Evolutionary conservation across 2,329 filamentous ascomycete genomes (phyloP), one percentile per base, ranked within the genome.

Genomic region (Colletotrichum spinosum): DNA sequence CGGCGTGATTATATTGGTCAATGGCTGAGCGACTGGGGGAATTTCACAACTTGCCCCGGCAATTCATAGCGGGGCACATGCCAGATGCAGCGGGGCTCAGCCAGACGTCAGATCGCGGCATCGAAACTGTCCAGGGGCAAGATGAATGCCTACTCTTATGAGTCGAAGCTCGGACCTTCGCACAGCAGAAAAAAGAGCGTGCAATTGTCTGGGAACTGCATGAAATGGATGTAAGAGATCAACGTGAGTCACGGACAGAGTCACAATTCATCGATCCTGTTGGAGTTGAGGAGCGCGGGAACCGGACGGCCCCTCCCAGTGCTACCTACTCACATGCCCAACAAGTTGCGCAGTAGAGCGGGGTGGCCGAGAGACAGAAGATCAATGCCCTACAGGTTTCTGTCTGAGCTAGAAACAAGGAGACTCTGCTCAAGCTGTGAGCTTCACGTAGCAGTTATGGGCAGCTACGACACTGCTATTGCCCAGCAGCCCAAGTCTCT

Each of bases 91-190:
- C 52, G 63, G 63, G 63, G 52, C 48, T 55, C 42, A 13, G 34
- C 45, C 56, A 55, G 25, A 65, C 46, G 62, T 65, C 62, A 65
- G 62, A 65, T 65, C 62, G 62, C 46, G 61, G n/a, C 39, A 39
- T 57, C 46, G 35, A 25, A 25, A 25, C 25, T 25, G 25, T 25
- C 25, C 4, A 25, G 25, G 25, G 25, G 25, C 25, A 25, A 25
- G 25, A 25, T 25, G 25, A 25, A 25, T 25, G 25, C 25, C 25
- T 25, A 25, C 25, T 25, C 25, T 25, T 5, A 5, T 25, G 25
- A 25, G 25, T 25, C 25, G 53, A 63, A 66, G 63, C 63, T 66
- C 59, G 55, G 60, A 59, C 55, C 49, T 44, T 54, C 38, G 38
- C 42, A 4, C 17, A 42, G 41, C 25, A 65, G 49, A n/a, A 51